Base-by-base conservation (phyloP, 139 green algal genomes). In the Chlamydomonas incerta region DNA sequence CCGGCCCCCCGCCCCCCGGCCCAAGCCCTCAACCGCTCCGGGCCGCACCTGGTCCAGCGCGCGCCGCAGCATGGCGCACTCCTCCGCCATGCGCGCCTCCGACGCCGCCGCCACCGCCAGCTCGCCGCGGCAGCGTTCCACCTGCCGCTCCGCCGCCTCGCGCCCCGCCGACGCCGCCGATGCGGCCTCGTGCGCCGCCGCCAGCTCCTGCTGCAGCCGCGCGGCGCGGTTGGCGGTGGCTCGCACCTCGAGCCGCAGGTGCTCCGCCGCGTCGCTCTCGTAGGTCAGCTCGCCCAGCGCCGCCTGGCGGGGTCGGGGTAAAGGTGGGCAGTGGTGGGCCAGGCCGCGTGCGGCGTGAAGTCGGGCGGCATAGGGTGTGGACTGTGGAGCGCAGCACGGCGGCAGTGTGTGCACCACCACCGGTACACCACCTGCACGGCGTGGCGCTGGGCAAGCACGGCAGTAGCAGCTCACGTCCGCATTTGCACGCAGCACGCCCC, bases 231-330 rank as follows among this genome's bases (percentile, higher is more conserved):
- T 68, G 17, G 73, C n/a, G 57, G 72, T 20, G n/a, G 79, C 62
- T 0, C 83, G 69, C n/a, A 89, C 81, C 90, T 90, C 83, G 50
- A 77, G 58, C 1, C 92, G 82, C 80, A 93, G 85, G 60, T 89
- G 83, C 76, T 93, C 90, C 2, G 88, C 90, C 17, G 87, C 88
- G 17, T 95, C 91, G 73, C 88, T 92, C 82, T 95, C 91, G 74
- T 87, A 93, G 13, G 90, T 89, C 74, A 96, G 85, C 85, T 95
- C 91, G 6, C 89, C 93, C 33, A 96, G 87, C 1, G 91, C 93
- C 0, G 87, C 85, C 87, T 93, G 85, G 20, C 14, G 46, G 29
- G 31, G 63, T 14, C 1, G 26, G n/a, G 63, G 62, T 34, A 68
- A 1, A 68, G 62, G 55, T 58, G 52, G 4, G 55, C 55, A 62